Base-by-base conservation (phyloP, 176 grass and related monocot genomes). In the Raddia guianensis region DNA sequence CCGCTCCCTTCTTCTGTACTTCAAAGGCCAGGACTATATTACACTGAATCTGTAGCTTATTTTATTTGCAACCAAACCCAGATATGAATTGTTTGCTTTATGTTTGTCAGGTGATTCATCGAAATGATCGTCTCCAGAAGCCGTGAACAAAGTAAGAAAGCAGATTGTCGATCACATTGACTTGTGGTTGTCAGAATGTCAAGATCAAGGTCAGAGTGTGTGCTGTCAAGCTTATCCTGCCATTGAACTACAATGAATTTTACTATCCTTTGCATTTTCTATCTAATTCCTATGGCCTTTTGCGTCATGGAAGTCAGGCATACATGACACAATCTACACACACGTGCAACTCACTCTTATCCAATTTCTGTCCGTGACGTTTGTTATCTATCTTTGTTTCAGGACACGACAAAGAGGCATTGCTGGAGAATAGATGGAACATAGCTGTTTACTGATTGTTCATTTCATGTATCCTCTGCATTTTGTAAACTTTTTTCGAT, bases 121-220 rank as follows among this genome's bases (percentile, higher is more conserved):
- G 60, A 99, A 99, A 11, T 99, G 96, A 63, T 84, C 92, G 16
- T 77, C 92, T 48, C 96, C 92, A 40, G 96, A 98, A 66, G 63
- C 92, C 43, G 49, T 98, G 42, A 92, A 93, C 70, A 98, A 91
- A 88, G 95, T 93, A 69, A 87, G 95, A 49, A 89, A 98, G 72
- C 71, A 91, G 74, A 88, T 98, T 6, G 84, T 91, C 6, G 86
- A 91, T 64, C 76, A 91, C 14, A 93, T 98, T 15, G 95, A 98
- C 81, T 83, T 98, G 58, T 98, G 95, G 95, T 49, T 98, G 62
- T 95, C 96, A 35, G 70, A 95, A 86, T 99, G 96, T 70, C 80
- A 99, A 83, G 85, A 82, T 11, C 64, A 83, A 89, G 93, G 89
- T 94, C 37, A 61, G 68, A 70, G 59, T 84, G 71, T 44, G 20